Evolutionary conservation across 2,329 filamentous ascomycete species (phyloP).

Genomic region (Botryotinia calthae): DNA sequence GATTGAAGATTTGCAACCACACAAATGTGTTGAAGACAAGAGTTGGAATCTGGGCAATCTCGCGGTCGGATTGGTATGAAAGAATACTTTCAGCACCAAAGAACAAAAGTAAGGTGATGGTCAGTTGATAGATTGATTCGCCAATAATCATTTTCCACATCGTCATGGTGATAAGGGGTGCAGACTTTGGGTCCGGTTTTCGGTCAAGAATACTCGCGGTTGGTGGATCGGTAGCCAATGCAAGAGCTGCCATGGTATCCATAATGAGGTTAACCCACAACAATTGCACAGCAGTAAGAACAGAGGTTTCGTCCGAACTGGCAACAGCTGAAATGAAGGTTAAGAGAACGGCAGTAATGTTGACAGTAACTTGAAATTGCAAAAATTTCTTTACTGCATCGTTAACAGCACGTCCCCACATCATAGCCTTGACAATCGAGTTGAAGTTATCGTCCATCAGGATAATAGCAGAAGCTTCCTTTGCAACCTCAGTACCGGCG

Average conservation of each 20-base stretch:
- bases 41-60: constrained; percentile 61
- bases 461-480: constrained; percentile 60
- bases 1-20: constrained; percentile 99
- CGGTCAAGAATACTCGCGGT: constrained; percentile 66
- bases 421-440: constrained; percentile 60
- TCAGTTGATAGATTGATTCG: constrained; percentile 84
- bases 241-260: constrained; percentile 80
- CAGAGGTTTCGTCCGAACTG: constrained; percentile 59
- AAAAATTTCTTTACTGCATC: constrained; percentile 54
- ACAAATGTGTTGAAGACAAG: constrained; percentile 98
- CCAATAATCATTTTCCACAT: constrained; percentile 99
- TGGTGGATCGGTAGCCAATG: constrained; percentile 71
- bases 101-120: constrained; percentile 75
- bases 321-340: constrained; percentile 76
- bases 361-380: constrained; percentile 66
- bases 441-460: constrained; percentile 62
- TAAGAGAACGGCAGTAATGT: constrained; percentile 75
- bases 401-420: constrained; percentile 60
- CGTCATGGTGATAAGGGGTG: constrained; percentile 75
- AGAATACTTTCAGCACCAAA: constrained; percentile 66
- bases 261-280: constrained; percentile 85
- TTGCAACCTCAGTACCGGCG: constrained; percentile 62
- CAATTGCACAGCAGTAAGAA: constrained; percentile 74
- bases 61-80: constrained; percentile 50
- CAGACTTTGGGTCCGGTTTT: constrained; percentile 71